Percentiles rank a stretch among this genome's conserved stretches.
phyloP scores from a whole-genome alignment of 305 asterid genomes.

The Solanum hybrid region DNA sequence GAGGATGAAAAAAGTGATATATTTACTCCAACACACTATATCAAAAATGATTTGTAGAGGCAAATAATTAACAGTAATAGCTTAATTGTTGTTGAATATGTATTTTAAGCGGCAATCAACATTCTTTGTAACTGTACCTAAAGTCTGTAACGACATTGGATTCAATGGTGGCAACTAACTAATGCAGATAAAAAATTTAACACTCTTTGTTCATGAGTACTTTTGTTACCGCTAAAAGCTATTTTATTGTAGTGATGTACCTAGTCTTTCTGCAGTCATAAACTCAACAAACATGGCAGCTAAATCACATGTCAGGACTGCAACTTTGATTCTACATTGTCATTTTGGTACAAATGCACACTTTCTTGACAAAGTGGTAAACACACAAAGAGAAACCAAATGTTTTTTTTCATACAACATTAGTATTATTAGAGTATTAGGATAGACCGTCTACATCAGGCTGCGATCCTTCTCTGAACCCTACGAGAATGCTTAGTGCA shows the following conservation, averaged over 20 bases:
- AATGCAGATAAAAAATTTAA: not conserved
- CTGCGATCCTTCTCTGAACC: not conserved
- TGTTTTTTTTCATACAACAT: not conserved
- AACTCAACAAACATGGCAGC: not conserved
- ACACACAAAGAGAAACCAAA: not conserved
- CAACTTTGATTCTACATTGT: not conserved
- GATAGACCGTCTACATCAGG: not conserved
- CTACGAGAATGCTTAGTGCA: not conserved
- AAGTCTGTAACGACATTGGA: not conserved
- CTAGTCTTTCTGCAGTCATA: not conserved
- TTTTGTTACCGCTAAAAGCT: not conserved
- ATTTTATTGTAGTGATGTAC: not conserved
- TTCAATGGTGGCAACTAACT: not conserved
- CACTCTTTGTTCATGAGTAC: not conserved
- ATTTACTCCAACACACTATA: not conserved
- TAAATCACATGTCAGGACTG: not conserved
- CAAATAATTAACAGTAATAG: not conserved
- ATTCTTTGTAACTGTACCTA: not conserved
- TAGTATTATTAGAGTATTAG: not conserved
- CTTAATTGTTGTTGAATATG: not conserved
- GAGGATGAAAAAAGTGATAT: not conserved
- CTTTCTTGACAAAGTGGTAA: not conserved
- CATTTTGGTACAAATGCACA: not conserved
- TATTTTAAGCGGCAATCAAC: not conserved
- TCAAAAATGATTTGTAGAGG: not conserved